Base-by-base conservation (phyloP, 2,329 filamentous ascomycete genomes). In the Herpotrichia juniperi region DNA sequence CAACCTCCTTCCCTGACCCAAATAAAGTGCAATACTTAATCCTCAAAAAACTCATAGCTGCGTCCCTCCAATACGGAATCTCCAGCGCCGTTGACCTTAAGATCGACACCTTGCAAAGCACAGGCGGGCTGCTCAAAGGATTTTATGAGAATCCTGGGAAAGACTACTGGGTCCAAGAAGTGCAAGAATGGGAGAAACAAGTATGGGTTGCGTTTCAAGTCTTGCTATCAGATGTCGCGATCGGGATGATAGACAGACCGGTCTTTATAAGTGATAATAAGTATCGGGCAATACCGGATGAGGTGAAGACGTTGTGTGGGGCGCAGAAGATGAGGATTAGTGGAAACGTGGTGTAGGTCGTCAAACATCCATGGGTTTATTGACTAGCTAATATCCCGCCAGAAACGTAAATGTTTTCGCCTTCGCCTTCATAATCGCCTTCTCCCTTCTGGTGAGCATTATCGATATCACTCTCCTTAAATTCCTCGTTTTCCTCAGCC, bases 391-490 rank as follows among this genome's bases (percentile, higher is more conserved):
- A 34, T n/a, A 34, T 14, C 35, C 30, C 31, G 22, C 9, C 25
- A 64, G 60, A 2, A 66, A 64, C 48, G 57, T 66, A 22, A 63
- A 62, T 30, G 57, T 62, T 19, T 62, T 68, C 34, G 64, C 50
- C 3, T 48, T 67, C 3, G 46, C 51, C 3, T 61, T 67, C 24
- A 51, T 63, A 3, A 39, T 54, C 9, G 50, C 53, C 0, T 50
- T 67, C 26, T 53, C 61, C 0, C 21, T 45, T 4, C 1, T 59
- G 1, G 25, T 66, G 4, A 55, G 53, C 0, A 14, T 59, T 1
- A 17, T 61, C 6, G 60, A 66, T 16, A 45, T 62, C 11, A 37
- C 37, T 0, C 31, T 66, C 9, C 50, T 66, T 2, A 43, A 48
- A 2, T 52, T 68, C 30, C 53, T 62, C 37, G 53, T 68, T 26